Evolutionary conservation across 495 filamentous ascomycete species (phyloP).

Genomic region (Lasiosphaeria miniovina): DNA sequence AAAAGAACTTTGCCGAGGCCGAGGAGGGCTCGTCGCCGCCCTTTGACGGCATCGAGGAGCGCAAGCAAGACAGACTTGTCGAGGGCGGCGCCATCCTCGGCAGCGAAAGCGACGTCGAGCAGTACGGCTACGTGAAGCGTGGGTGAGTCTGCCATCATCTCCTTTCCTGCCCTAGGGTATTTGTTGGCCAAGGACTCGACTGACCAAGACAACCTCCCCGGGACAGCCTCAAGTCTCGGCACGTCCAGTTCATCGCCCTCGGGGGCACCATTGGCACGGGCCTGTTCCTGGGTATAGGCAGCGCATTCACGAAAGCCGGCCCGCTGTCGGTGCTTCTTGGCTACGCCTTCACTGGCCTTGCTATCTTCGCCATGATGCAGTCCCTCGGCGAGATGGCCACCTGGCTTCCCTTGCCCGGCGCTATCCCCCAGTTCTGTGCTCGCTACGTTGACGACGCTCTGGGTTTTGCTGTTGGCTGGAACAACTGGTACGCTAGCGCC

Average conservation of each 20-base stretch:
- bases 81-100: constrained; percentile 8
- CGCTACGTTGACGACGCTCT: constrained; percentile 67
- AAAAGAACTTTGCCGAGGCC: background rate
- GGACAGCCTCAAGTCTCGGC: constrained; percentile 35
- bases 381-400: constrained; percentile 56
- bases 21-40: background rate
- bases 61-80: constrained; percentile 1
- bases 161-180: background rate
- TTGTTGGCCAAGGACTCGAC: background rate
- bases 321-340: constrained; percentile 58
- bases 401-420: constrained; percentile 55
- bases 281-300: constrained; percentile 60
- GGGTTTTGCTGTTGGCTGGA: constrained; percentile 75
- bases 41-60: constrained; percentile 11
- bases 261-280: constrained; percentile 64
- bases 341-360: constrained; percentile 28
- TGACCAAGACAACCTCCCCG: background rate
- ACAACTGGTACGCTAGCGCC: constrained; percentile 40
- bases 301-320: constrained; percentile 54
- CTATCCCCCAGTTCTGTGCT: constrained; percentile 58
- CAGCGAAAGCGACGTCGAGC: constrained; percentile 7
- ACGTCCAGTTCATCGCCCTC: constrained; percentile 62
- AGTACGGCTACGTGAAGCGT: constrained; percentile 14
- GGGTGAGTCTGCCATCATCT: constrained; percentile 5
- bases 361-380: constrained; percentile 31